Evolutionary conservation across 2,329 filamentous ascomycete genomes (phyloP), one percentile per base, ranked within the genome.

Genomic region (Acephala macrosclerotiorum): DNA sequence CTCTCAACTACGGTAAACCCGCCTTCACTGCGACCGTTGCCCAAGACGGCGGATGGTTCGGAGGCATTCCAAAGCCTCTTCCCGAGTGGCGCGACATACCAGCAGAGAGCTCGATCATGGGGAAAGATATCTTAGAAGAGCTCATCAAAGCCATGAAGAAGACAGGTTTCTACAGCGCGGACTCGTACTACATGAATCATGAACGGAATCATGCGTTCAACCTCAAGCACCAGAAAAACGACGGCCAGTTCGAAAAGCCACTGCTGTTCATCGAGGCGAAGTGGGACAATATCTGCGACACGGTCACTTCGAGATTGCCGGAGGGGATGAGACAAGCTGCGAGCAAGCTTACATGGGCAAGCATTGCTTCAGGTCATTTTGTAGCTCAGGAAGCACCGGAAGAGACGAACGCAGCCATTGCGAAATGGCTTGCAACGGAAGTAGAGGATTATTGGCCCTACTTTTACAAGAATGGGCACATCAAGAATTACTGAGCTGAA

Each of bases 151-250:
- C 53, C 8, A 45, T 63, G 25, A 58, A 58, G 22, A 45, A 49
- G 25, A 63, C 20, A 6, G 61, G 61, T 2, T 58, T 38, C 26
- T 58, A 36, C n/a, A 38, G 38, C 5, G 11, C 53, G 2, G 26
- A 45, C 22, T 38, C 61, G 16, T 63, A 63, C 29, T 63, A 63
- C 35, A 55, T 63, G 36, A 63, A 63, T 40, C 61, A 63, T 22
- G 25, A 49, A 20, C 35, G 36, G 2, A 63, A 63, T 33, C 16
- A 20, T 9, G 40, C 42, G 35, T 63, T 42, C 42, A 42, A 35
- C 40, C 3, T 57, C 18, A 8, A 49, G 53, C 42, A 58, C 18
- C 45, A 40, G n/a, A 29, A 47, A 38, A 63, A 63, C 25, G 16
- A 49, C 3, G 26, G 61, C 16, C 38, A 36, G 49, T 29, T 49